These are phyloP conservation scores for Geotrichum aggregatum DNA, from an alignment of 1,139 yeast species.

Conservation along the genomic window DNA sequence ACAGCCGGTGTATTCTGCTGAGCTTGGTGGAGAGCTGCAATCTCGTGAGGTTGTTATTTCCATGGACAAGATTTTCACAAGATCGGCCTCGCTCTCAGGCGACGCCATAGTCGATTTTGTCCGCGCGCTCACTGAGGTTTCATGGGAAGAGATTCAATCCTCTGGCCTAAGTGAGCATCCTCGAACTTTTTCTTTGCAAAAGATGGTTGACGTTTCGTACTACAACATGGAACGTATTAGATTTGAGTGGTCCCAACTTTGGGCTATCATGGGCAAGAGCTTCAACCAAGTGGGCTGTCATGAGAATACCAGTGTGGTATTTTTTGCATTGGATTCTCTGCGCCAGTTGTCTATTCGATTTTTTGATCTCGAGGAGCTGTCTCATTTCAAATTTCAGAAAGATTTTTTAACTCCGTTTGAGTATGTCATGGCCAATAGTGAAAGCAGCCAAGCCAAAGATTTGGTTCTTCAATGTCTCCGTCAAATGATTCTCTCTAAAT, in stretches of 20 bases:
- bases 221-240: slow-evolving; percentile 96
- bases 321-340: slow-evolving; percentile 89
- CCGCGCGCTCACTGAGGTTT: slow-evolving; percentile 77
- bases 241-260: slow-evolving; percentile 92
- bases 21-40: slow-evolving; percentile 56
- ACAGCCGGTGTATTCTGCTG: slow-evolving; percentile 41
- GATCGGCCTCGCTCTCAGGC: slow-evolving; percentile 74
- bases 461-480: slow-evolving; percentile 87
- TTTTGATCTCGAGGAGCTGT: slow-evolving; percentile 85
- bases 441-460: slow-evolving; percentile 74
- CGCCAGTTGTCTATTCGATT: slow-evolving; percentile 91
- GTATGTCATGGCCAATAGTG: slow-evolving; percentile 65
- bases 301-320: slow-evolving; percentile 67
- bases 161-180: slow-evolving; percentile 81
- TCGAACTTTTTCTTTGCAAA: slow-evolving; percentile 85
- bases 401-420: slow-evolving; percentile 92
- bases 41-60: slow-evolving; percentile 78
- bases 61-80: slow-evolving; percentile 82
- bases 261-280: slow-evolving; percentile 90
- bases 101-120: slow-evolving; percentile 85
- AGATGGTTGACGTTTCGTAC: slow-evolving; percentile 94
- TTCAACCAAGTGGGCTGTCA: slow-evolving; percentile 85
- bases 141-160: slow-evolving; percentile 86
- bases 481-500: slow-evolving; percentile 80
- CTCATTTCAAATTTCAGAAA: slow-evolving; percentile 93